phyloP scores from a whole-genome alignment of 768 basidiomycete species.

The Infundibulicybe gibba region DNA sequence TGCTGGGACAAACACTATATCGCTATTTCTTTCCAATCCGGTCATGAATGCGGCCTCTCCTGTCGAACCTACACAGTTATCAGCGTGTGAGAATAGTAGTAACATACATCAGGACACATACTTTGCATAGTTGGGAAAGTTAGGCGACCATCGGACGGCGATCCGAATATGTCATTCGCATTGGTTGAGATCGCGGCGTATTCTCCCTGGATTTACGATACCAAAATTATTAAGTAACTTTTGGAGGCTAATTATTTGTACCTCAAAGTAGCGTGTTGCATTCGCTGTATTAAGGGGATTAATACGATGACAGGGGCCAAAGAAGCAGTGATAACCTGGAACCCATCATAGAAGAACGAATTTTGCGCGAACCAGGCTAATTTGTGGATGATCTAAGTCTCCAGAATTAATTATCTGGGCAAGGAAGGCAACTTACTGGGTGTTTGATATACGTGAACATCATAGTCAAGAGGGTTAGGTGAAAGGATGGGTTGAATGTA shows the following conservation, averaged over 20 bases:
- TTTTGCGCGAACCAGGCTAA: constrained; percentile 33
- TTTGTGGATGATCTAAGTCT: not conserved
- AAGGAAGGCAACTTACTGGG: too few species aligned
- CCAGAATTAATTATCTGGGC: not conserved
- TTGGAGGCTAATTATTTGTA: constrained; percentile 4
- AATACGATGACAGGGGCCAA: not conserved
- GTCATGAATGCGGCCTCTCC: constrained; percentile 66
- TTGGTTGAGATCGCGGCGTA: constrained; percentile 53
- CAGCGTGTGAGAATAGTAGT: not conserved
- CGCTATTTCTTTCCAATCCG: constrained; percentile 43
- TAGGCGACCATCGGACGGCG: constrained; percentile 35
- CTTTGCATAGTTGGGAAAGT: constrained; percentile 50
- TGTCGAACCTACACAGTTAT: constrained; percentile 28
- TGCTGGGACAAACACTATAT: constrained; percentile 25
- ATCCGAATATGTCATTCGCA: constrained; percentile 36
- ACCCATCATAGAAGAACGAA: constrained; percentile 29
- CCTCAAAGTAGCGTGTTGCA: constrained; percentile 49
- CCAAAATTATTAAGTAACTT: not conserved
- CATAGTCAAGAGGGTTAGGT: constrained; percentile 44
- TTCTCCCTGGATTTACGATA: constrained; percentile 34
- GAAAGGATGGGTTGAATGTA: constrained; percentile 35
- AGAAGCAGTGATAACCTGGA: constrained; percentile 12
- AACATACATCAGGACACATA: constrained; percentile 14
- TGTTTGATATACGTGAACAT: constrained; percentile 52
- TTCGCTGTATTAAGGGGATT: constrained; percentile 33